These are phyloP conservation scores for Lathyrus sativus DNA, from an alignment of 306 rosid species.

Conservation along the genomic window DNA sequence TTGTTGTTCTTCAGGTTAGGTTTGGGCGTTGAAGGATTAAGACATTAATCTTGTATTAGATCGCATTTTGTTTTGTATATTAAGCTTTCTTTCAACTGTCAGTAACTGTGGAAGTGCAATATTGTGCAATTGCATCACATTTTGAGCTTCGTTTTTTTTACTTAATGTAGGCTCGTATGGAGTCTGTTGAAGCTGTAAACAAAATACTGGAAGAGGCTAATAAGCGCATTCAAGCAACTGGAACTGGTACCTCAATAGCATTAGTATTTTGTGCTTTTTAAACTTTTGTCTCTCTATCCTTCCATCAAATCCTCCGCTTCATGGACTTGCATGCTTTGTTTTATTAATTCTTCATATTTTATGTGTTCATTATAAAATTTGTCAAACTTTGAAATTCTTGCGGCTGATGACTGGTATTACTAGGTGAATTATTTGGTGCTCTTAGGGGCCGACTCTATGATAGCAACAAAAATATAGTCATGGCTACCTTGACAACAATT, in stretches of 20 bases:
- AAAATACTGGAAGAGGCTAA: slow-evolving; percentile 97
- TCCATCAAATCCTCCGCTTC: background rate
- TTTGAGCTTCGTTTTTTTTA: slow-evolving; percentile 17
- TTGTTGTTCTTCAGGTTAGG: too few species aligned
- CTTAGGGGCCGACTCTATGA: slow-evolving; percentile 77
- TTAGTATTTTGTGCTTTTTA: background rate
- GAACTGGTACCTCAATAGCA: slow-evolving; percentile 63
- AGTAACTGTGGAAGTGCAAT: slow-evolving; percentile 6
- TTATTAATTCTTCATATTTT: background rate
- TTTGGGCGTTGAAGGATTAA: too few species aligned
- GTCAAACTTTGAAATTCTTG: slow-evolving; percentile 9
- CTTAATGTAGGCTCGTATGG: slow-evolving; percentile 75
- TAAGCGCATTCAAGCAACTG: slow-evolving; percentile 90
- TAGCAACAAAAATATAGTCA: slow-evolving; percentile 93
- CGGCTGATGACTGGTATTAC: slow-evolving; percentile 18
- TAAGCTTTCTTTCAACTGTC: slow-evolving; percentile 12
- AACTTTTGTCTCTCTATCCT: background rate
- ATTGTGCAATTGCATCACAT: slow-evolving; percentile 18
- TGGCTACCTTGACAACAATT: slow-evolving; percentile 77
- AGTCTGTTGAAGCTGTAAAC: slow-evolving; percentile 91
- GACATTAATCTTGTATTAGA: background rate
- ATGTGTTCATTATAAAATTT: slow-evolving; percentile 2
- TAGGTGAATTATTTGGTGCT: slow-evolving; percentile 95
- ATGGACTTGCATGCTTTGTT: slow-evolving; percentile 22
- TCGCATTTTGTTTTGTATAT: slow-evolving; percentile 10